A percentile compares a stretch with the other conserved stretches of the same genome.
phyloP scores from a whole-genome alignment of 805 yeast species.

The Komagataella populi region DNA sequence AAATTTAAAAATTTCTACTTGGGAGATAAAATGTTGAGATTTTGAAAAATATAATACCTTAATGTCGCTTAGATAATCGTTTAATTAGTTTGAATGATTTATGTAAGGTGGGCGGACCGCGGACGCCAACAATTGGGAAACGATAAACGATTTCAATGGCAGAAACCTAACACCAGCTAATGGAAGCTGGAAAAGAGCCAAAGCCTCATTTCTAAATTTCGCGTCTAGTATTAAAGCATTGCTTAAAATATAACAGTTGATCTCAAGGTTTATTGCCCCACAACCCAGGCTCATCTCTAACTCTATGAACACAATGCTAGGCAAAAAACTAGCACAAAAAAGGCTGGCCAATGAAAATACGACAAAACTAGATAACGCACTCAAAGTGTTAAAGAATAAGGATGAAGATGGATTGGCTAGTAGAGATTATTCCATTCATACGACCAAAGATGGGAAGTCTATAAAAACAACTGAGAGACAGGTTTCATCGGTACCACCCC shows the following conservation, averaged over 20 bases:
- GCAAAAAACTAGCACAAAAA: conserved; percentile 6
- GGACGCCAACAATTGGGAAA: too few relatives aligned
- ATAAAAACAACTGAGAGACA: conserved; percentile 45
- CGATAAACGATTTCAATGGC: too few relatives aligned
- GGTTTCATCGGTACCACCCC: conserved; percentile 45
- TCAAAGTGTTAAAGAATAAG: conserved; percentile 42
- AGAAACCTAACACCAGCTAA: too few relatives aligned
- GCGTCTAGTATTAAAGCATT: neutral
- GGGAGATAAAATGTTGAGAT: too few relatives aligned
- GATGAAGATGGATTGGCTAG: conserved; percentile 5
- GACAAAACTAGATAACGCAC: conserved; percentile 50
- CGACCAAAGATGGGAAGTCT: conserved; percentile 44
- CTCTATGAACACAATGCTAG: neutral
- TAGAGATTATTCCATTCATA: conserved; percentile 26
- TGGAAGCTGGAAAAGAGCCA: neutral
- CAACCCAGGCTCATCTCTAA: neutral
- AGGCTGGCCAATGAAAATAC: conserved; percentile 26
- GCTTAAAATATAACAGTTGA: neutral
- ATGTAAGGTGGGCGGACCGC: too few relatives aligned
- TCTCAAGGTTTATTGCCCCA: neutral
- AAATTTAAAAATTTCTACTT: too few relatives aligned
- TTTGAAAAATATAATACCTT: too few relatives aligned
- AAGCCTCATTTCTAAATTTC: neutral
- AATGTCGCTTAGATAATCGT: too few relatives aligned
- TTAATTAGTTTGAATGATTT: too few relatives aligned